Conservation (phyloP, 768 basidiomycete genomes). For the Cyclocybe aegerita region DNA sequence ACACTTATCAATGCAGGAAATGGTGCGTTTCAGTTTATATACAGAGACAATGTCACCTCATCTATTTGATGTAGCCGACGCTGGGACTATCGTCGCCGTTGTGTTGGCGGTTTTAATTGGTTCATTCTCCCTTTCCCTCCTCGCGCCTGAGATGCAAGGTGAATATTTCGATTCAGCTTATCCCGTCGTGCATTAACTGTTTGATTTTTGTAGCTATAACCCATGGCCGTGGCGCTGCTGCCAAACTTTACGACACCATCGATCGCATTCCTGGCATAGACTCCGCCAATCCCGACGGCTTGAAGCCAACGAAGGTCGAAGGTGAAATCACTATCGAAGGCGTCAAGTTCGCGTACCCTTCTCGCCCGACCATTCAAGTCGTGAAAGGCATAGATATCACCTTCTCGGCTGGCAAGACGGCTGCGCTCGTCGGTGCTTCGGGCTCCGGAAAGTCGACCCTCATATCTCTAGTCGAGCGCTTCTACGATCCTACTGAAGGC, state of each 20-base stretch:
- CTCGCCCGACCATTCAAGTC: constrained; percentile 72
- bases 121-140: constrained; percentile 69
- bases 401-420: constrained; percentile 74
- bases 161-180: no score
- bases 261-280: constrained; percentile 86
- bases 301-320: constrained; percentile 58
- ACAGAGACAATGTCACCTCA: no score
- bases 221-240: constrained; percentile 77
- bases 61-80: no score
- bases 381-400: constrained; percentile 62
- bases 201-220: constrained; percentile 64
- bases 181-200: no score
- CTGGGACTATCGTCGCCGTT: no score
- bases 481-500: constrained; percentile 81
- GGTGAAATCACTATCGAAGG: constrained; percentile 72
- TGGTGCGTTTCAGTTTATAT: no score
- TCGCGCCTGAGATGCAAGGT: constrained; percentile 87
- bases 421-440: constrained; percentile 74
- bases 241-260: constrained; percentile 83
- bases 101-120: no score
- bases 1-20: no score
- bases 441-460: constrained; percentile 79
- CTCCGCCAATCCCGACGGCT: constrained; percentile 62
- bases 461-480: constrained; percentile 76
- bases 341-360: constrained; percentile 82